These are phyloP conservation scores for Phytophthora cactorum DNA, from an alignment of 352 stramenopile species.

Conservation along the genomic window DNA sequence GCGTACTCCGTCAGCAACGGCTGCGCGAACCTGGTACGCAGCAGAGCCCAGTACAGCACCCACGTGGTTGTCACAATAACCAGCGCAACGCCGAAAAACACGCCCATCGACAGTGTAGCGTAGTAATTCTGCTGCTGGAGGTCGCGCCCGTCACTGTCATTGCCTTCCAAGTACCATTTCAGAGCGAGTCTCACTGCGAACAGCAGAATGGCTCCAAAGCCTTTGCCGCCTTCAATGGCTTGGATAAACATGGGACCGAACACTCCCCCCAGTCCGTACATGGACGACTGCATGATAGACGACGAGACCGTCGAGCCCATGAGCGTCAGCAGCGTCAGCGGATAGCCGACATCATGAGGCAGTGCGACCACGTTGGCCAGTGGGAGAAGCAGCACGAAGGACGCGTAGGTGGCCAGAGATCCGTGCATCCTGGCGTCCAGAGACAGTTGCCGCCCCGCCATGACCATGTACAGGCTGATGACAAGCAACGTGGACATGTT, in stretches of 20 bases:
- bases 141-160: not conserved
- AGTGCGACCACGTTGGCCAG: constrained; percentile 67
- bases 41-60: constrained; percentile 56
- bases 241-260: constrained; percentile 82
- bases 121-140: constrained; percentile 20
- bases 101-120: constrained; percentile 53
- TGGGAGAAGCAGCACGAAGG: constrained; percentile 64
- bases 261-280: constrained; percentile 79
- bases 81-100: constrained; percentile 75
- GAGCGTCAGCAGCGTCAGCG: constrained; percentile 62
- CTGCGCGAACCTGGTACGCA: constrained; percentile 63
- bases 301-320: constrained; percentile 70
- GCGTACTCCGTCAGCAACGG: constrained; percentile 71
- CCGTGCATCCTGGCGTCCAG: constrained; percentile 64
- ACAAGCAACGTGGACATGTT: constrained; percentile 87
- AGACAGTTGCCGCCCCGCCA: constrained; percentile 67
- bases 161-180: constrained; percentile 59
- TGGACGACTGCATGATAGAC: constrained; percentile 74
- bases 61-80: constrained; percentile 60
- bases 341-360: constrained; percentile 52
- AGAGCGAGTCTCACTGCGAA: constrained; percentile 66
- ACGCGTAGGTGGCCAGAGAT: constrained; percentile 57
- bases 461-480: constrained; percentile 83
- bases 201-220: constrained; percentile 75
- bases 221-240: constrained; percentile 80